Evolutionary conservation across 441 rosid species (phyloP).

Genomic region (Populus tomentosa): DNA sequence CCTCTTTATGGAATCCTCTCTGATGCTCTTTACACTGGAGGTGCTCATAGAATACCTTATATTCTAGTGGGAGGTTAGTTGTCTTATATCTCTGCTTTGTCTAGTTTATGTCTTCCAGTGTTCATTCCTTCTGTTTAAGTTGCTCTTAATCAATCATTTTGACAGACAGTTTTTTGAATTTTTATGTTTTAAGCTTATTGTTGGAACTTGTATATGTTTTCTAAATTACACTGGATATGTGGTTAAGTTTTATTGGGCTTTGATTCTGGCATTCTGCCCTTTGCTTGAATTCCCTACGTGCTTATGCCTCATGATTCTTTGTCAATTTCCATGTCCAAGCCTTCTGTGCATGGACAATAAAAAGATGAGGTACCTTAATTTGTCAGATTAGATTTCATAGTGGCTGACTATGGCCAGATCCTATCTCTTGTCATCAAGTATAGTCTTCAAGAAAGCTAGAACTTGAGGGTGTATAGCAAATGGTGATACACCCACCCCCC

Average conservation of each 20-base stretch:
- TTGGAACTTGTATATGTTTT: background rate
- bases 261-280: no score
- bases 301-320: background rate
- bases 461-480: no score
- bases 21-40: conserved; percentile 58
- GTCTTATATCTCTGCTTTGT: background rate
- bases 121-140: background rate
- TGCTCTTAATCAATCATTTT: background rate
- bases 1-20: conserved; percentile 78
- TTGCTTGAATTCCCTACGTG: background rate
- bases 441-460: no score
- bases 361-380: background rate
- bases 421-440: no score
- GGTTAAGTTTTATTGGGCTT: background rate
- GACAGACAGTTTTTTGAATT: background rate
- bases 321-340: conserved; percentile 3
- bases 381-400: conserved; percentile 5
- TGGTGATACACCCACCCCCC: no score
- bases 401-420: background rate
- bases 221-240: background rate
- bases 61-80: conserved; percentile 67
- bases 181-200: background rate
- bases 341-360: background rate
- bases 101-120: background rate
- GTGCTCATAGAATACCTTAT: conserved; percentile 72